Conservation (phyloP, 352 stramenopile species). For the Thalassiosira pacifica region DNA sequence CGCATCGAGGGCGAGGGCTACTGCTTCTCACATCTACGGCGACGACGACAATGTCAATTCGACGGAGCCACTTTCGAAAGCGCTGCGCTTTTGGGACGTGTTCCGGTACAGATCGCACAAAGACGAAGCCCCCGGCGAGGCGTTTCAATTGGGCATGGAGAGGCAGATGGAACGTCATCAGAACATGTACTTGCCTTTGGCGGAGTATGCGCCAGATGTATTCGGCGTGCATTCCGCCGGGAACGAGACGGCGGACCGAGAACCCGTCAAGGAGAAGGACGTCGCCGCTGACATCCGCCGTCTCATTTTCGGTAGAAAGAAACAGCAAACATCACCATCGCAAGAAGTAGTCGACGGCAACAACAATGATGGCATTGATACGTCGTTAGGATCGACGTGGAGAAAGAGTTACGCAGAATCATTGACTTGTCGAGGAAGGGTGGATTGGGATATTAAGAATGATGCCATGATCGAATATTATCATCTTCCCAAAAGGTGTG, state of each 20-base stretch:
- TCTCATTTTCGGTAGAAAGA: slow-evolving; percentile 2
- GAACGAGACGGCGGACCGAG: background rate
- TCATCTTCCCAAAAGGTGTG: slow-evolving; percentile 55
- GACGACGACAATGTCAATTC: slow-evolving; percentile 1
- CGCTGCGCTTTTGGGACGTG: slow-evolving; percentile 60
- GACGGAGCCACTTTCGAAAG: background rate
- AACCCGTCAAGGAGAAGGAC: background rate
- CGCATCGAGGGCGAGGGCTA: slow-evolving; percentile 26
- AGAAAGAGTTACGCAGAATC: slow-evolving; percentile 16
- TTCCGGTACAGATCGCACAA: slow-evolving; percentile 57
- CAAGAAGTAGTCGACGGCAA: too few species aligned
- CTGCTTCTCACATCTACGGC: background rate
- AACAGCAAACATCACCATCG: background rate
- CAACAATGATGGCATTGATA: background rate
- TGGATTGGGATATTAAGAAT: slow-evolving; percentile 51
- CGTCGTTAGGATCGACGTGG: background rate
- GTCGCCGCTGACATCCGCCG: slow-evolving; percentile 25
- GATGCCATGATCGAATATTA: slow-evolving; percentile 53
- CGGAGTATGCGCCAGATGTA: slow-evolving; percentile 54
- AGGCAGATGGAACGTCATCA: slow-evolving; percentile 64
- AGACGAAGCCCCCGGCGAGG: slow-evolving; percentile 17
- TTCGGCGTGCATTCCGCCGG: slow-evolving; percentile 36
- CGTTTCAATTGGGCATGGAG: slow-evolving; percentile 51
- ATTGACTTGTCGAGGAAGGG: slow-evolving; percentile 48
- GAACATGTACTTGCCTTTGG: slow-evolving; percentile 38